Conservation (phyloP, 192 early-diverging fungal species). For the Glomus cerebriforme region DNA sequence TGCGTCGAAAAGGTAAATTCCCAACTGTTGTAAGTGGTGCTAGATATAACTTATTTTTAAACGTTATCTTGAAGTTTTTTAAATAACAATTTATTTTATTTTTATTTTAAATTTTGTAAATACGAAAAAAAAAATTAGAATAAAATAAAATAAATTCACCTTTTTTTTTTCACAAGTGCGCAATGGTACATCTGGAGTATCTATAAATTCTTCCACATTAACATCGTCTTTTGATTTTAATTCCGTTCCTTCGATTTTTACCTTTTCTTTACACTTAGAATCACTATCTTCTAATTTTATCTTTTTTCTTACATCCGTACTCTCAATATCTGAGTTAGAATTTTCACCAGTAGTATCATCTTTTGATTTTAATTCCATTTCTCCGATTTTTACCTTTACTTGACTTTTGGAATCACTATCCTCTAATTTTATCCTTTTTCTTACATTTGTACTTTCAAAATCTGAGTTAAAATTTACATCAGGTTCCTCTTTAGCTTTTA, state of each 20-base stretch:
- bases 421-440: neutral
- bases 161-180: constrained; percentile 61
- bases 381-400: constrained; percentile 22
- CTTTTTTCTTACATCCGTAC: neutral
- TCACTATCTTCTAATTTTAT: neutral
- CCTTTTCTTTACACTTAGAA: neutral
- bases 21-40: constrained; percentile 98
- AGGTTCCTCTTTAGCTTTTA: neutral
- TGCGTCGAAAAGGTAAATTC: constrained; percentile 93
- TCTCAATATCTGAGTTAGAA: neutral
- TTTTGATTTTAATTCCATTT: neutral
- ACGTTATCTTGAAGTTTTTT: constrained; percentile 54
- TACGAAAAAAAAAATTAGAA: neutral
- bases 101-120: neutral
- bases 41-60: constrained; percentile 86
- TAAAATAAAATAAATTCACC: constrained; percentile 29
- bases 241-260: constrained; percentile 1
- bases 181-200: constrained; percentile 46
- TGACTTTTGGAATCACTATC: neutral
- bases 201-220: constrained; percentile 34
- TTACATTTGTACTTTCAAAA: too few relatives aligned
- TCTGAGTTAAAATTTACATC: neutral
- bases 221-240: neutral
- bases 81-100: too few relatives aligned
- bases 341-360: neutral